Conservation (phyloP, 192 early-diverging fungal genomes). For the Lunasporangiospora selenospora region DNA sequence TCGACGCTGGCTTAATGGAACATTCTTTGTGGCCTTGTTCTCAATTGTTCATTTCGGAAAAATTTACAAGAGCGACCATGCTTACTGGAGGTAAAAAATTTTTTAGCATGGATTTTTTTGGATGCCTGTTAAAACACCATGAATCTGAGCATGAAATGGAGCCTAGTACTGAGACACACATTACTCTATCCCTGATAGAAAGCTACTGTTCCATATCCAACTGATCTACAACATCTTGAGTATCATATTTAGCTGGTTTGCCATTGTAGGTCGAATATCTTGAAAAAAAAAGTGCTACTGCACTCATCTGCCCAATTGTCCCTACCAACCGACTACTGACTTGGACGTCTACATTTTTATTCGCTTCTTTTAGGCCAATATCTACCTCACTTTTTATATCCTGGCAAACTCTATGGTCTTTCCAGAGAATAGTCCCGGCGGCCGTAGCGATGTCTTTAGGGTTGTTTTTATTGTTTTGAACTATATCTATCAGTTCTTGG, state of each 20-base stretch:
- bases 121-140: no score
- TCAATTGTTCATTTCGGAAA: conserved; percentile 68
- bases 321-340: no score
- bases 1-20: conserved; percentile 82
- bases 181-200: conserved; percentile 48
- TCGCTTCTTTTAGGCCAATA: conserved; percentile 59
- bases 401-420: conserved; percentile 55
- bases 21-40: conserved; percentile 81
- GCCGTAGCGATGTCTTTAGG: conserved; percentile 51
- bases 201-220: conserved; percentile 78
- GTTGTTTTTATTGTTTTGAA: conserved; percentile 76
- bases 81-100: conserved; percentile 51
- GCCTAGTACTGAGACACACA: no score
- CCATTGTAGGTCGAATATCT: conserved; percentile 54
- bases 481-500: conserved; percentile 71
- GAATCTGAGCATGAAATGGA: no score
- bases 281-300: no score
- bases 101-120: no score
- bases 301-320: no score
- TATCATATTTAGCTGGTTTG: conserved; percentile 93
- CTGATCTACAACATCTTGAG: conserved; percentile 85
- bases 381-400: conserved; percentile 66
- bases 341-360: no score
- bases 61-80: conserved; percentile 74
- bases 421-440: conserved; percentile 46